A percentile compares a stretch with the other conserved stretches of the same genome.
phyloP scores from a whole-genome alignment of 352 stramenopile species.

The Phytophthora quininea region DNA sequence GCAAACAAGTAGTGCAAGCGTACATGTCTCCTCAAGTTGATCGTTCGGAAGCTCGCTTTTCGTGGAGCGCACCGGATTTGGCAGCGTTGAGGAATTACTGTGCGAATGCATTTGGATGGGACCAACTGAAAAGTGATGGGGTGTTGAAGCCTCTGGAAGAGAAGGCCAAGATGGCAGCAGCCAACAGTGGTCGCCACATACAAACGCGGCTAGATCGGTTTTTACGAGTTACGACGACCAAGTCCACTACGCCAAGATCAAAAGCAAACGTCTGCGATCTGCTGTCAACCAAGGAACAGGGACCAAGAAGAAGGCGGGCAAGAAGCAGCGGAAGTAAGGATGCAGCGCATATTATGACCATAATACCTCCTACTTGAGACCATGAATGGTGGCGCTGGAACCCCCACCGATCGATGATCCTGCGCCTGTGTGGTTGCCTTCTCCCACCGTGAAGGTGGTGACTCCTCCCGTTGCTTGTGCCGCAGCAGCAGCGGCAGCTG shows the following conservation, averaged over 20 bases:
- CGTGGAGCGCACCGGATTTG: conserved; percentile 92
- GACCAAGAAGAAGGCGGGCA: conserved; percentile 18
- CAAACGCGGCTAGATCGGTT: conserved; percentile 94
- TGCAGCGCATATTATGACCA: not conserved
- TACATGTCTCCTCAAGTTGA: conserved; percentile 94
- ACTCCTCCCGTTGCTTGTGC: conserved; percentile 16
- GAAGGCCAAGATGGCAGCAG: conserved; percentile 43
- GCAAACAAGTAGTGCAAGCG: conserved; percentile 90
- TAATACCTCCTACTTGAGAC: conserved; percentile 6
- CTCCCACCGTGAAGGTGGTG: conserved; percentile 11
- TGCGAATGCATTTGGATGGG: conserved; percentile 92
- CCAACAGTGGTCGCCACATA: conserved; percentile 33
- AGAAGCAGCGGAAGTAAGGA: conserved; percentile 30
- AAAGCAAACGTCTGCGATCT: conserved; percentile 86
- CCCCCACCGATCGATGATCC: conserved; percentile 19
- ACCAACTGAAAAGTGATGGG: conserved; percentile 89
- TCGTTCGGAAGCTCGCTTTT: conserved; percentile 86
- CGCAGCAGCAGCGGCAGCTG: conserved; percentile 23
- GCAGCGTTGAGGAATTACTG: conserved; percentile 89
- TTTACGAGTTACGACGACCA: conserved; percentile 97
- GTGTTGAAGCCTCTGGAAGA: conserved; percentile 91
- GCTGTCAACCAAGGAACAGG: conserved; percentile 63
- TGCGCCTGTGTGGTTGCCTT: conserved; percentile 21
- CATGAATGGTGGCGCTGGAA: conserved; percentile 28
- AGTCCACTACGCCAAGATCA: conserved; percentile 94